Conservation (phyloP, 2,329 filamentous ascomycete genomes). For the Thelonectria blattea region DNA sequence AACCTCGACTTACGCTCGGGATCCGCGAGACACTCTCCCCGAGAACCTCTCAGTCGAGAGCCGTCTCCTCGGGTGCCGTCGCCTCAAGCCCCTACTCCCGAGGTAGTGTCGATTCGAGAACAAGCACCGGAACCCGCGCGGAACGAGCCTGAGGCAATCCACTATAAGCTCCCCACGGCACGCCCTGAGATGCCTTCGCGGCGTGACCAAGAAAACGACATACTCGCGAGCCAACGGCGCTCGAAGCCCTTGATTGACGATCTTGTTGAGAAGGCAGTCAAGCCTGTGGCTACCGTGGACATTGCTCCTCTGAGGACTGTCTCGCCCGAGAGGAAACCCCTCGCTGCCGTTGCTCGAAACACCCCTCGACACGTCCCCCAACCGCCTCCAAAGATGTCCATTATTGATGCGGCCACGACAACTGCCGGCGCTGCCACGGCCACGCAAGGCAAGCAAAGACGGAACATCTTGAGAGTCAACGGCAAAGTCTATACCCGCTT, state of each 20-base stretch:
- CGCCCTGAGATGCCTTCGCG: conserved; percentile 64
- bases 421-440: conserved; percentile 81
- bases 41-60: conserved; percentile 30
- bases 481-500: conserved; percentile 89
- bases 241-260: conserved; percentile 61
- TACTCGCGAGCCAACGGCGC: conserved; percentile 71
- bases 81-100: conserved; percentile 5
- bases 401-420: conserved; percentile 88
- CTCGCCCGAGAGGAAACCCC: conserved; percentile 63
- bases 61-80: conserved; percentile 4
- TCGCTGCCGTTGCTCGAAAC: conserved; percentile 62
- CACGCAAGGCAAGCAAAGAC: conserved; percentile 74
- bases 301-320: conserved; percentile 45
- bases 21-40: conserved; percentile 42
- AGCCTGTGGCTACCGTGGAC: conserved; percentile 56
- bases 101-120: conserved; percentile 21
- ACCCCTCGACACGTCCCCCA: conserved; percentile 81
- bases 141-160: conserved; percentile 49
- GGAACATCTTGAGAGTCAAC: conserved; percentile 86
- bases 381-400: conserved; percentile 95
- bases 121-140: conserved; percentile 27
- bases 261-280: conserved; percentile 61
- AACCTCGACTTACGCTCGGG: conserved; percentile 45
- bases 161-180: conserved; percentile 51
- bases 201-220: conserved; percentile 86